Evolutionary conservation across 768 basidiomycete genomes (phyloP), one percentile per base, ranked within the genome.

Genomic region (Rhodocollybia butyracea): DNA sequence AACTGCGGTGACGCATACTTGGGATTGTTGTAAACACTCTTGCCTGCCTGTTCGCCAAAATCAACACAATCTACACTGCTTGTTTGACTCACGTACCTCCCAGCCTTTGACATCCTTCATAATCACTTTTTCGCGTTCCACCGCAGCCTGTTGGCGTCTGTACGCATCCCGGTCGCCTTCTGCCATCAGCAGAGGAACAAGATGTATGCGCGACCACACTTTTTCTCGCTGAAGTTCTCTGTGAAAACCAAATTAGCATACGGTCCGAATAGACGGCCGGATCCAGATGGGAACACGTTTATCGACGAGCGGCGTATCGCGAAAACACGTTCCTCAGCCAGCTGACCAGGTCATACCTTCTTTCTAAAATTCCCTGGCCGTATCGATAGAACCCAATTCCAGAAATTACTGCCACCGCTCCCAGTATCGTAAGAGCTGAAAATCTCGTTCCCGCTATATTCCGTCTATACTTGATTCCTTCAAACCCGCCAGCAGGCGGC

Each of bases 171-270:
- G 88, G 75, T 99, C 96, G 3, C 86, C 86, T 69, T 99, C 96
- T 36, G 96, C 96, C 62, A 95, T 78, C 43, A 99, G 79, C 55
- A 98, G 69, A 10, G 96, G 97, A 30, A 94, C 87, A 31, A 97
- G 82, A 75, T 98, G 86, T 66, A 99, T 94, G 60, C 96, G 84
- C 56, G 94, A 91, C 96, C 96, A 98, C 32, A 85, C 84, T 73
- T 89, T 88, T 76, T 99, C 96, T 60, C 96, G 82, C 68, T 89
- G 78, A 39, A 98, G 79, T 75, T 99, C 96, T 72, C 96, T 98
- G 77, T 64, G 63, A 58, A 68, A 69, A 67, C 68, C 66, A 66
- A 56, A 60, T 68, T 62, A 63, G 52, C 27, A 66, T 75, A 73
- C 71, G 70, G 71, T 61, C 58, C 30, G 47, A 58, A 64, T 62